Base-by-base conservation (phyloP, 1,139 yeast genomes). In the Petasospora rhodanensis region DNA sequence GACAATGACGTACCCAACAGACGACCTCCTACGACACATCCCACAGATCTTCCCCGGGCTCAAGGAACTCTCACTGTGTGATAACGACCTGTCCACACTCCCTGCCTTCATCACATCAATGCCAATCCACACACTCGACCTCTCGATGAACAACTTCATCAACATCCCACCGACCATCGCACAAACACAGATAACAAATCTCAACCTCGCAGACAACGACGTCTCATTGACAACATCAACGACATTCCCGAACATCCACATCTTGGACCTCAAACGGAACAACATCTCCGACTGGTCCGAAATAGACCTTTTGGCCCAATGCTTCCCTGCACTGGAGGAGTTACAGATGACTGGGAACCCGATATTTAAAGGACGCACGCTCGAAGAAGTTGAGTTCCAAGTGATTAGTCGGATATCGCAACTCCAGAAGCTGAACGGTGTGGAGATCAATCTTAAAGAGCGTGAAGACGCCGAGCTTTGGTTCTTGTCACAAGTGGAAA, bases 401-500 rank as follows among this genome's bases (percentile, higher is more conserved):
- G 46, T 74, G 6, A 64, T 83, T 14, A 78, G 79, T 0, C 58
- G 89, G 22, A 57, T 76, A 9, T 52, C 53, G 2, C 38, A 44
- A 0, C 32, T 79, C 1, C 26, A 34, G 2, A 59, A 59, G 16
- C 54, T 86, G 13, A 77, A 86, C 47, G 94, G 95, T 1, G 65
- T 75, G 1, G 30, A 31, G 0, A 57, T 84, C 7, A 51, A 61
- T 2, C 37, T 38, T 1, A 66, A 59, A 2, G 82, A 79, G 35
- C 64, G 86, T 18, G 44, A 43, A 3, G 82, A 79, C 43, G 79
- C 84, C 0, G 95, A 85, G 49, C 53, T 83, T 5, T 84, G 72
- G 48, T 78, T 81, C 43, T 62, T 81, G 21, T 67, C 78, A 2
- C 67, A 68, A 43, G 76, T 79, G 4, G 25, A 29, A 16, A 23